Percentiles rank a stretch among this genome's conserved stretches.
phyloP scores from a whole-genome alignment of 345 rosid genomes.

The Brassica carinata region DNA sequence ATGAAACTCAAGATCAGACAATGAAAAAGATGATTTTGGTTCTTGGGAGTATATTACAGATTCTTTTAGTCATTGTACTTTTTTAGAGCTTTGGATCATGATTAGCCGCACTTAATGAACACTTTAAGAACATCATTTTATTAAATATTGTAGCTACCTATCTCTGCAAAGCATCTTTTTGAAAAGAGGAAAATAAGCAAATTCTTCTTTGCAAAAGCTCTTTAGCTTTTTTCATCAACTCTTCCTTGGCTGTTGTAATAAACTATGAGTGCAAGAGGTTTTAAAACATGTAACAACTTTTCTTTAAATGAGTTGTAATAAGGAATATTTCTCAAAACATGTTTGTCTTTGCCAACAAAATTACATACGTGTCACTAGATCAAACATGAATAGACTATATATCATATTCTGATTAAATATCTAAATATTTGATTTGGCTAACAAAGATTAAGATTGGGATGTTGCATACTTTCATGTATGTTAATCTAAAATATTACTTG shows the following conservation, averaged over 20 bases:
- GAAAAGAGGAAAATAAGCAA: constrained; percentile 9
- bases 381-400: background rate
- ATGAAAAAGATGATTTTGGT: constrained; percentile 5
- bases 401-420: background rate
- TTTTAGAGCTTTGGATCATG: constrained; percentile 19
- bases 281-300: constrained; percentile 14
- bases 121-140: constrained; percentile 3
- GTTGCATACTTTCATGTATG: background rate
- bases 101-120: constrained; percentile 16
- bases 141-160: constrained; percentile 4
- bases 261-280: constrained; percentile 28
- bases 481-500: background rate
- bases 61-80: background rate
- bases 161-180: constrained; percentile 32
- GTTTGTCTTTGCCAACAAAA: background rate
- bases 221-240: constrained; percentile 30
- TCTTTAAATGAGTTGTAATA: constrained; percentile 22
- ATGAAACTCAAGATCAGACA: constrained; percentile 4
- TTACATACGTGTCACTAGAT: background rate
- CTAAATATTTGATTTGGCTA: background rate
- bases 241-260: constrained; percentile 19
- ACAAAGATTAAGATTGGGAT: background rate
- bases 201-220: constrained; percentile 29
- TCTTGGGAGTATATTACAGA: background rate
- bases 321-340: background rate